Conservation (phyloP, 129 eudicot species). For the Tagetes erecta region DNA sequence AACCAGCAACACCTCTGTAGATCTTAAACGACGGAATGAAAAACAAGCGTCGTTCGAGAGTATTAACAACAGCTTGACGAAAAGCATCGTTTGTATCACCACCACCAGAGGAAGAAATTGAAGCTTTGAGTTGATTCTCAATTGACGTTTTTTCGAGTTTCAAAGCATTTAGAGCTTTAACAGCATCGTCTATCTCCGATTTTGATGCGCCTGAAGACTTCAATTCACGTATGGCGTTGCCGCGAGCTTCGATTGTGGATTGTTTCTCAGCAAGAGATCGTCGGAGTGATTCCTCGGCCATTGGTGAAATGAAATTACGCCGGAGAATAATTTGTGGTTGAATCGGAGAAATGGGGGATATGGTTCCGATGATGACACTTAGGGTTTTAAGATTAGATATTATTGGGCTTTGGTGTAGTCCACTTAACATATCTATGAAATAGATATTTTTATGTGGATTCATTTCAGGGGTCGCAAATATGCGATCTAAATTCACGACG, state of each 20-base stretch:
- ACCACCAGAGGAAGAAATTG: neutral
- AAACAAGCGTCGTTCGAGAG: constrained; percentile 68
- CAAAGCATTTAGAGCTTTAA: constrained; percentile 42
- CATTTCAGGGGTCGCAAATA: too few relatives aligned
- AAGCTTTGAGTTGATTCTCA: constrained; percentile 46
- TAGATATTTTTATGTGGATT: too few relatives aligned
- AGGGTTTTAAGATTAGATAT: too few relatives aligned
- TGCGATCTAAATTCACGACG: too few relatives aligned
- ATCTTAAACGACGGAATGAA: constrained; percentile 72
- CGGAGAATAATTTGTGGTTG: too few relatives aligned
- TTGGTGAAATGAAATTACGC: too few relatives aligned
- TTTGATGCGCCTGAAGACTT: constrained; percentile 51
- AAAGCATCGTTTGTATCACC: constrained; percentile 43
- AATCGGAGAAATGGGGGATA: too few relatives aligned
- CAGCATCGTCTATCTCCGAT: constrained; percentile 49
- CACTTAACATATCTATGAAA: too few relatives aligned
- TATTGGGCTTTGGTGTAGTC: too few relatives aligned
- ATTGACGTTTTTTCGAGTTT: constrained; percentile 48
- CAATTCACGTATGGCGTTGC: constrained; percentile 41
- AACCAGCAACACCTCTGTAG: constrained; percentile 81
- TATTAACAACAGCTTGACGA: constrained; percentile 61
- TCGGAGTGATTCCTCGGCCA: constrained; percentile 49
- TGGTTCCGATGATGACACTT: too few relatives aligned
- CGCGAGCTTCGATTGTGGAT: constrained; percentile 39
- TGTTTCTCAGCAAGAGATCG: constrained; percentile 40